Percentiles rank a stretch among this genome's conserved stretches.
phyloP scores from a whole-genome alignment of 805 yeast species.

The Candida dajiaensis region DNA sequence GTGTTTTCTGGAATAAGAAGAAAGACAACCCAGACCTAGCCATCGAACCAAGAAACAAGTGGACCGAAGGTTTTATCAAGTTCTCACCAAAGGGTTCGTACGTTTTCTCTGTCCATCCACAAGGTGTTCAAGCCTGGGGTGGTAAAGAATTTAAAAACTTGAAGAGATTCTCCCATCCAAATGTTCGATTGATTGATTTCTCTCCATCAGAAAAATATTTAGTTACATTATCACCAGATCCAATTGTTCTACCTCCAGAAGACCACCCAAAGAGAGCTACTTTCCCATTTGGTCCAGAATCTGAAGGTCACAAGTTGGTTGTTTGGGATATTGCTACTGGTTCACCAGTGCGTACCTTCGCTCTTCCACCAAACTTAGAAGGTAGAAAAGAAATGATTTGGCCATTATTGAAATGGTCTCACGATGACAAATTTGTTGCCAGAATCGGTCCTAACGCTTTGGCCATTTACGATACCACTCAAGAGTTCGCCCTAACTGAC shows the following conservation, averaged over 20 bases:
- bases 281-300: constrained; percentile 81
- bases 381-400: constrained; percentile 68
- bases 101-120: constrained; percentile 81
- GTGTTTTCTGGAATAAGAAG: constrained; percentile 81
- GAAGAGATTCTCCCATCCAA: constrained; percentile 78
- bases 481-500: constrained; percentile 73
- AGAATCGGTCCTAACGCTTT: constrained; percentile 91
- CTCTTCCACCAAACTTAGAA: constrained; percentile 71
- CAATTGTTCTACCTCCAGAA: constrained; percentile 66
- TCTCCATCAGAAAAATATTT: constrained; percentile 88
- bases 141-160: constrained; percentile 72
- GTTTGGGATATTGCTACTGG: constrained; percentile 89
- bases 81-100: constrained; percentile 94
- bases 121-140: constrained; percentile 96
- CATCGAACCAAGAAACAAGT: constrained; percentile 71
- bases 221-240: constrained; percentile 85
- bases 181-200: constrained; percentile 83
- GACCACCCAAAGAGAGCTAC: constrained; percentile 56
- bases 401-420: constrained; percentile 97
- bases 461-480: constrained; percentile 78
- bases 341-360: constrained; percentile 82
- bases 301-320: constrained; percentile 89
- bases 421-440: constrained; percentile 88
- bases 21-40: constrained; percentile 67
- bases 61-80: constrained; percentile 83